phyloP scores from a whole-genome alignment of 2,329 filamentous ascomycete species.

The Aspergillus costaricaensis region DNA sequence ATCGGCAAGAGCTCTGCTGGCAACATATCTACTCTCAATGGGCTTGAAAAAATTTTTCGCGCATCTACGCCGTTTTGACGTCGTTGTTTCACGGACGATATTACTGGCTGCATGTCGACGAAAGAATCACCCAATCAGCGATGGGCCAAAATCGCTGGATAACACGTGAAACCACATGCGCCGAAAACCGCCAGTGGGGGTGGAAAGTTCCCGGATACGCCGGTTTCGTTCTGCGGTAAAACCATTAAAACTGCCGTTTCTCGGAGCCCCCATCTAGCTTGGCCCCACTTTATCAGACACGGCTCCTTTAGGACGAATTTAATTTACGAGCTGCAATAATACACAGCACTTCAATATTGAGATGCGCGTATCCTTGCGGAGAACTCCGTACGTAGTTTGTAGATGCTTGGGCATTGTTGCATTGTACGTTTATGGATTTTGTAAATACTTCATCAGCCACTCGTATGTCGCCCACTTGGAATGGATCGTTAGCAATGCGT shows the following conservation, averaged over 20 bases:
- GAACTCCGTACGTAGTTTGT: conserved; percentile 9
- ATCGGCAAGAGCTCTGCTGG: neutral
- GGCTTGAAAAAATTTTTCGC: conserved; percentile 9
- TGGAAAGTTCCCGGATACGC: conserved; percentile 16
- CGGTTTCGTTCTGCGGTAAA: conserved; percentile 33
- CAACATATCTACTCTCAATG: neutral
- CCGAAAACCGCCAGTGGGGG: conserved; percentile 33
- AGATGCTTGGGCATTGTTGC: conserved; percentile 14
- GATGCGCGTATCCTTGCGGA: neutral
- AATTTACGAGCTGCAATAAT: conserved; percentile 31
- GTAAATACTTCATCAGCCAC: conserved; percentile 68
- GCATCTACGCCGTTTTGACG: conserved; percentile 10
- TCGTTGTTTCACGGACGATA: conserved; percentile 18
- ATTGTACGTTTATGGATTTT: conserved; percentile 21
- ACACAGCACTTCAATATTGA: conserved; percentile 7
- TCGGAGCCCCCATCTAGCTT: conserved; percentile 26
- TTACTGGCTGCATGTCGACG: conserved; percentile 18
- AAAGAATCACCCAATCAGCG: conserved; percentile 21
- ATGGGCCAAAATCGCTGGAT: conserved; percentile 9
- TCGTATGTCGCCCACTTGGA: conserved; percentile 83
- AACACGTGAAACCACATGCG: conserved; percentile 27
- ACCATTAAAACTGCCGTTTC: conserved; percentile 28
- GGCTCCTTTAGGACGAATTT: conserved; percentile 28
- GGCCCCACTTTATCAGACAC: conserved; percentile 21
- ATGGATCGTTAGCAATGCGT: conserved; percentile 11